Evolutionary conservation across 2,329 filamentous ascomycete species (phyloP).

Genomic region (Cladosporium austrohemisphaericum): DNA sequence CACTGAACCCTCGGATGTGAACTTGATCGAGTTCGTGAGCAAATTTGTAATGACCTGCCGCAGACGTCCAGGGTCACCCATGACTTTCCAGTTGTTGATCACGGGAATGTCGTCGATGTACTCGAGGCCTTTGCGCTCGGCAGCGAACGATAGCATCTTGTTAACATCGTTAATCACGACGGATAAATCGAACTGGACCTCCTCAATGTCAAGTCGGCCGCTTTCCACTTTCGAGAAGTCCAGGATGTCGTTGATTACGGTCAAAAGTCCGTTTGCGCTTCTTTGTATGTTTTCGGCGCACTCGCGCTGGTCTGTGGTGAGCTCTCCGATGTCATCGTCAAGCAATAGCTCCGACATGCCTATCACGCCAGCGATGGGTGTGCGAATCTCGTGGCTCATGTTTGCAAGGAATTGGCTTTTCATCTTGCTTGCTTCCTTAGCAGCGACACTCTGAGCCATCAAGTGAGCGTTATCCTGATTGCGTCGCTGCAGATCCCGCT

Average conservation of each 20-base stretch:
- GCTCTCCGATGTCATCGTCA: constrained; percentile 51
- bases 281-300: constrained; percentile 74
- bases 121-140: constrained; percentile 71
- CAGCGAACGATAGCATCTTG: constrained; percentile 84
- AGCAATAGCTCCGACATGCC: constrained; percentile 74
- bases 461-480: constrained; percentile 69
- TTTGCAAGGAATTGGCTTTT: constrained; percentile 78
- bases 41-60: constrained; percentile 81
- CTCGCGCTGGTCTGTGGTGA: constrained; percentile 68
- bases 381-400: constrained; percentile 39
- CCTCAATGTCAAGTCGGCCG: constrained; percentile 71
- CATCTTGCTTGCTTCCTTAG: constrained; percentile 74
- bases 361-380: constrained; percentile 73
- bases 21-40: constrained; percentile 73
- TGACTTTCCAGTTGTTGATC: constrained; percentile 66
- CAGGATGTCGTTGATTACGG: constrained; percentile 86
- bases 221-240: constrained; percentile 87
- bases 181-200: constrained; percentile 73
- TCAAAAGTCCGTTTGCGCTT: constrained; percentile 75
- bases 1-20: constrained; percentile 66
- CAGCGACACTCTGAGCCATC: constrained; percentile 70
- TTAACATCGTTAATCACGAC: constrained; percentile 73
- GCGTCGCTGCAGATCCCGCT: constrained; percentile 59
- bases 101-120: constrained; percentile 64
- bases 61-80: constrained; percentile 79